phyloP scores from a whole-genome alignment of 2,329 filamentous ascomycete genomes.

The Sphaerostilbella broomeana region DNA sequence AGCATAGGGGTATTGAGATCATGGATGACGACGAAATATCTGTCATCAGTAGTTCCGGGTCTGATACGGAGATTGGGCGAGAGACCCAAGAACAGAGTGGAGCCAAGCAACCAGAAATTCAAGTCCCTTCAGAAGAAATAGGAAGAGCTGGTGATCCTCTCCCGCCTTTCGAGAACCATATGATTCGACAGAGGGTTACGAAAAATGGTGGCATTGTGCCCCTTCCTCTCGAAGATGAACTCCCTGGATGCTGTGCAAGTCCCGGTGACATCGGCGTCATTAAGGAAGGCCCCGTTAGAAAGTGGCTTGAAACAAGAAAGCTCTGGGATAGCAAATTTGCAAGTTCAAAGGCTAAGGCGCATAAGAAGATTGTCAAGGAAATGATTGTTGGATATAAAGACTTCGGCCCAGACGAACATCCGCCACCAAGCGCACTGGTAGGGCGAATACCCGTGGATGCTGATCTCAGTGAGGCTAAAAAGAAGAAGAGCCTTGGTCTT shows the following conservation, averaged over 20 bases:
- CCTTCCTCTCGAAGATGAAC: conserved; percentile 56
- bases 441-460: conserved; percentile 51
- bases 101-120: conserved; percentile 18
- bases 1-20: conserved; percentile 74
- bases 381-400: conserved; percentile 64
- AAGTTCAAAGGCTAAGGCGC: conserved; percentile 61
- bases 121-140: conserved; percentile 38
- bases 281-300: conserved; percentile 70
- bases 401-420: conserved; percentile 64
- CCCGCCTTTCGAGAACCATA: conserved; percentile 72
- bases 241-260: conserved; percentile 59
- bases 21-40: conserved; percentile 72
- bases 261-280: conserved; percentile 66
- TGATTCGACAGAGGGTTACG: conserved; percentile 86
- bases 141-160: conserved; percentile 83
- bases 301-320: conserved; percentile 72
- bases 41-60: conserved; percentile 57
- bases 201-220: conserved; percentile 67
- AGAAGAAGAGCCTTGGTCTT: conserved; percentile 65
- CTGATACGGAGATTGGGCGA: conserved; percentile 24
- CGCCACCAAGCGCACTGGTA: conserved; percentile 78
- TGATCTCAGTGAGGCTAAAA: conserved; percentile 42
- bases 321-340: conserved; percentile 70
- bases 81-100: conserved; percentile 18
- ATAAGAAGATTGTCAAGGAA: conserved; percentile 67